phyloP scores from a whole-genome alignment of 768 basidiomycete genomes.

The Mycena olivaceomarginata region DNA sequence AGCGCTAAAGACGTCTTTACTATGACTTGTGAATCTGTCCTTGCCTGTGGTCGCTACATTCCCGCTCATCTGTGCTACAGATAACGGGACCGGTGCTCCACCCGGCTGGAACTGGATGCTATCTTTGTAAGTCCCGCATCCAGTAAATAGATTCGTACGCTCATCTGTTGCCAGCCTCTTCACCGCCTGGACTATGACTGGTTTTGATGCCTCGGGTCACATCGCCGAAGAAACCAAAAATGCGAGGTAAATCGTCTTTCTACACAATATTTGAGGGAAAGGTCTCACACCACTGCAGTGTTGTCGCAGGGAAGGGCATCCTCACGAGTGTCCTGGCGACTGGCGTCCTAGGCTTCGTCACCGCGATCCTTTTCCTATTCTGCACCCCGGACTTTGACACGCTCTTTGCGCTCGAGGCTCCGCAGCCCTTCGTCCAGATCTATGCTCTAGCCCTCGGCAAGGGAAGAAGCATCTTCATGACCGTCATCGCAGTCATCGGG shows the following conservation, averaged over 20 bases:
- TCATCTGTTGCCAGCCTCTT: slow-evolving; percentile 73
- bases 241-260: slow-evolving; percentile 69
- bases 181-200: slow-evolving; percentile 91
- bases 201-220: slow-evolving; percentile 93
- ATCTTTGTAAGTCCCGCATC: slow-evolving; percentile 75
- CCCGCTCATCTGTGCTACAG: slow-evolving; percentile 58
- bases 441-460: slow-evolving; percentile 90
- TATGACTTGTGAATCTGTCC: slow-evolving; percentile 75
- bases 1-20: slow-evolving; percentile 90
- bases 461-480: slow-evolving; percentile 91
- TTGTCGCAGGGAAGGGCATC: slow-evolving; percentile 90
- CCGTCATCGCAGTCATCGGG: slow-evolving; percentile 86
- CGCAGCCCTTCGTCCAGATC: slow-evolving; percentile 94
- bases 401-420: slow-evolving; percentile 85
- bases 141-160: not conserved
- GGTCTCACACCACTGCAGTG: slow-evolving; percentile 59
- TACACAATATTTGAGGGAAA: not conserved
- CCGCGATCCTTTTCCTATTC: slow-evolving; percentile 89
- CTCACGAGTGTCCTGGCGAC: slow-evolving; percentile 86
- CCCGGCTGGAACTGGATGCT: slow-evolving; percentile 95
- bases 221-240: slow-evolving; percentile 94
- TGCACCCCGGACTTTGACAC: slow-evolving; percentile 88
- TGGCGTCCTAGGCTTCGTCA: slow-evolving; percentile 85
- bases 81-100: slow-evolving; percentile 92
- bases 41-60: not conserved